These are phyloP conservation scores for Dendrobium nobile DNA, from an alignment of 106 monocot species.

Conservation along the genomic window DNA sequence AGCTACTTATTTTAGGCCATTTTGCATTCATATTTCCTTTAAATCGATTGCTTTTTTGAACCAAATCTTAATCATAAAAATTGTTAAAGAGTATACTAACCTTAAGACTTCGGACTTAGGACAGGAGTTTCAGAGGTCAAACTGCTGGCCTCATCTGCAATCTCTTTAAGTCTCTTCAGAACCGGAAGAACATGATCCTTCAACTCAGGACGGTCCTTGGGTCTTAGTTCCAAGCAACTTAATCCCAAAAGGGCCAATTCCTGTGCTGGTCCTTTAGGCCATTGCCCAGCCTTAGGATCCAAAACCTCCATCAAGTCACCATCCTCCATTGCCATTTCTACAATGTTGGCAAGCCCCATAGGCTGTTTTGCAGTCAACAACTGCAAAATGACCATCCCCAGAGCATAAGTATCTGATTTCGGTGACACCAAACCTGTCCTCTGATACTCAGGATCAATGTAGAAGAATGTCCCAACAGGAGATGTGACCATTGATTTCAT, in stretches of 20 bases:
- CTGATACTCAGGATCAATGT: slow-evolving; percentile 71
- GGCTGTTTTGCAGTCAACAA: slow-evolving; percentile 43
- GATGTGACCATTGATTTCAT: slow-evolving; percentile 18
- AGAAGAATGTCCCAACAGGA: slow-evolving; percentile 53
- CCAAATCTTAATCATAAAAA: too few relatives aligned
- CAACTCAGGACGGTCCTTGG: slow-evolving; percentile 47
- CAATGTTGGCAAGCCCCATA: slow-evolving; percentile 34
- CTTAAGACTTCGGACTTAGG: not conserved
- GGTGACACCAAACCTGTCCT: slow-evolving; percentile 44
- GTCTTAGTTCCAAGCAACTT: slow-evolving; percentile 39
- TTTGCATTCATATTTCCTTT: too few relatives aligned
- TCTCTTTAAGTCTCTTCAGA: slow-evolving; percentile 25
- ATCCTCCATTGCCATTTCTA: slow-evolving; percentile 35
- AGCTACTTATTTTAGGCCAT: too few relatives aligned
- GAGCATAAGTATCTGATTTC: slow-evolving; percentile 48
- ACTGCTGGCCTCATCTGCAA: slow-evolving; percentile 24
- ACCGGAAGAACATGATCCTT: slow-evolving; percentile 33
- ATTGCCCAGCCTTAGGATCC: slow-evolving; percentile 43
- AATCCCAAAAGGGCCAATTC: slow-evolving; percentile 43
- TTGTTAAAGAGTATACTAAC: too few relatives aligned
- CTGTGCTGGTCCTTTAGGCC: slow-evolving; percentile 35
- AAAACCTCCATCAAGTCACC: slow-evolving; percentile 24
- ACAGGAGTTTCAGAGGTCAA: not conserved
- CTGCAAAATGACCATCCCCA: slow-evolving; percentile 56
- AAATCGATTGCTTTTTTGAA: too few relatives aligned